Percentiles rank a stretch among this genome's conserved stretches.
Evolutionary conservation across 371 early-diverging fungal genomes (phyloP).

Genomic region (Phascolomyces articulosus): DNA sequence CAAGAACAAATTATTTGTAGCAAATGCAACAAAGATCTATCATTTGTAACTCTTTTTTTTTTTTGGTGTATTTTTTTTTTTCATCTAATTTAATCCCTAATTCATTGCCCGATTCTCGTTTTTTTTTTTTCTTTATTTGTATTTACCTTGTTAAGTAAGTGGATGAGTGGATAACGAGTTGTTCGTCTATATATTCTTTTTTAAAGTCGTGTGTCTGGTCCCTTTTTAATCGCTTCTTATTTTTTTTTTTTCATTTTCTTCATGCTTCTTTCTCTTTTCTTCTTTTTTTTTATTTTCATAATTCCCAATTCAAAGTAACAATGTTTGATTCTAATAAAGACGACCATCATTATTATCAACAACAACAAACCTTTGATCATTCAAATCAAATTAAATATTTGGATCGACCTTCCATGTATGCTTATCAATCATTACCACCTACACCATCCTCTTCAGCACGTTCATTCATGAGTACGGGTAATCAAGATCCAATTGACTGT

Average conservation of each 20-base stretch:
- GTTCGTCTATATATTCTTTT: too few relatives aligned
- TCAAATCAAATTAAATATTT: not conserved
- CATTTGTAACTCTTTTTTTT: conserved; percentile 8
- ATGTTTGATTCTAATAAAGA: not conserved
- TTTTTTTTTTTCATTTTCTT: conserved; percentile 1
- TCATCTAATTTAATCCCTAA: not conserved
- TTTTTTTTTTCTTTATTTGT: not conserved
- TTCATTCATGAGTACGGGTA: not conserved
- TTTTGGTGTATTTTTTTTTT: not conserved
- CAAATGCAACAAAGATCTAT: conserved; percentile 34
- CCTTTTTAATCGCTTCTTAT: too few relatives aligned
- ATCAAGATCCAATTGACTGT: not conserved
- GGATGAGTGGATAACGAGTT: too few relatives aligned
- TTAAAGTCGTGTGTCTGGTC: too few relatives aligned
- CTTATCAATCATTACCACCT: conserved; percentile 9
- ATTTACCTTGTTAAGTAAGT: too few relatives aligned
- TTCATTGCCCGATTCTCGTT: not conserved
- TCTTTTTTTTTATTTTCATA: conserved; percentile 1
- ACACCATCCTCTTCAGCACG: conserved; percentile 3
- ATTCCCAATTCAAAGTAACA: not conserved
- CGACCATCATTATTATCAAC: not conserved
- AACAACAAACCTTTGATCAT: not conserved
- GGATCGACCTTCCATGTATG: not conserved
- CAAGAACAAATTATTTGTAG: conserved; percentile 36
- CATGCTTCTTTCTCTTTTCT: not conserved